phyloP scores from a whole-genome alignment of 257 asterid genomes.

The Apocynum venetum region DNA sequence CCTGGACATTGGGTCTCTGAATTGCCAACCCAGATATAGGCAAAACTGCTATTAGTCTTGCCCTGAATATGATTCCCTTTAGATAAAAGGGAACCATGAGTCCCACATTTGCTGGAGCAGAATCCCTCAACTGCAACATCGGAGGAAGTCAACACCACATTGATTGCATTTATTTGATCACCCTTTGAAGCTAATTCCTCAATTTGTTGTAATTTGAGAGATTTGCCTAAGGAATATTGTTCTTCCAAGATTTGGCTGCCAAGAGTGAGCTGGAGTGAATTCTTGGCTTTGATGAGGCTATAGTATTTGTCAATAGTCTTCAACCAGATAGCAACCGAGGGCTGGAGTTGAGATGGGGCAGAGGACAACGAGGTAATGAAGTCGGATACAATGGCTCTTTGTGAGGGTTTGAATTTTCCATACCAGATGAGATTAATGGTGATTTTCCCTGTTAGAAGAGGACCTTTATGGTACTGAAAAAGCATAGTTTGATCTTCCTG shows the following conservation, averaged over 20 bases:
- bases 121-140: slow-evolving; percentile 32
- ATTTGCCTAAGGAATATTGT: slow-evolving; percentile 21
- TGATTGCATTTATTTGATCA: slow-evolving; percentile 8
- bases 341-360: slow-evolving; percentile 6
- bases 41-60: neutral
- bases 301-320: slow-evolving; percentile 18
- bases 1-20: slow-evolving; percentile 40
- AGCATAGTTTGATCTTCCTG: slow-evolving; percentile 10
- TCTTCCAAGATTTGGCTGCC: slow-evolving; percentile 24
- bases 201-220: slow-evolving; percentile 18
- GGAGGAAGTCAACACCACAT: slow-evolving; percentile 28
- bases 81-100: slow-evolving; percentile 18
- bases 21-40: slow-evolving; percentile 32
- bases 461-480: slow-evolving; percentile 32
- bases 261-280: neutral
- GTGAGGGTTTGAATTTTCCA: slow-evolving; percentile 26
- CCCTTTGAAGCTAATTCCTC: slow-evolving; percentile 21
- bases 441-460: slow-evolving; percentile 17
- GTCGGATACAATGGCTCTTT: slow-evolving; percentile 15
- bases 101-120: slow-evolving; percentile 33
- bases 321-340: slow-evolving; percentile 29
- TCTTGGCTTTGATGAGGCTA: slow-evolving; percentile 7
- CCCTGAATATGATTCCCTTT: neutral
- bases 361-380: slow-evolving; percentile 19
- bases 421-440: slow-evolving; percentile 26